Conservation (phyloP, 208 protist genomes). For the Herpetomonas tarakana region DNA sequence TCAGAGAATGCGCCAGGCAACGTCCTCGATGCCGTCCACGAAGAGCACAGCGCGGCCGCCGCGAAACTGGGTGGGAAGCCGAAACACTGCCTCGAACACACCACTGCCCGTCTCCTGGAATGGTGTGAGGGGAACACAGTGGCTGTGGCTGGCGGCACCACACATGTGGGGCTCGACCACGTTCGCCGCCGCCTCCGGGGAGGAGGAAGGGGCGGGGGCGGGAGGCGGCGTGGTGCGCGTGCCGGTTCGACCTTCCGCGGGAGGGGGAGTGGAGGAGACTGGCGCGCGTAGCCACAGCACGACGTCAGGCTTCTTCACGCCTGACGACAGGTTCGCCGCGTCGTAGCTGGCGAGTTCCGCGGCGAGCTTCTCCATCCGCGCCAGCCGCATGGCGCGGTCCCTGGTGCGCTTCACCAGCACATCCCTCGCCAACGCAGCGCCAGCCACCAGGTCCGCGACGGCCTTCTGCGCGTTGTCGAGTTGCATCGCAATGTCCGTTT, state of each 20-base stretch:
- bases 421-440: constrained; percentile 18
- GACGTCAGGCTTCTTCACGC: neutral
- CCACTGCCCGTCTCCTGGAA: neutral
- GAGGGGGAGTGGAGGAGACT: neutral
- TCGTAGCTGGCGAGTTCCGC: constrained; percentile 23
- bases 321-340: neutral
- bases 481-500: constrained; percentile 39
- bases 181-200: neutral
- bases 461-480: constrained; percentile 21
- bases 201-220: no score
- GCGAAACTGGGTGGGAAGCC: constrained; percentile 12
- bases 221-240: constrained; percentile 1
- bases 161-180: neutral
- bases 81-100: constrained; percentile 18
- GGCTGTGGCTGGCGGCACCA: neutral
- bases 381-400: constrained; percentile 40
- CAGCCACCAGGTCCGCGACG: constrained; percentile 14
- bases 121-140: neutral
- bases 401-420: constrained; percentile 45
- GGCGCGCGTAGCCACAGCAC: neutral
- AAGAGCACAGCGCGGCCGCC: constrained; percentile 17
- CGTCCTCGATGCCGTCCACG: constrained; percentile 21
- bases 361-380: constrained; percentile 22
- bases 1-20: constrained; percentile 14
- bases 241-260: constrained; percentile 1